phyloP scores from a whole-genome alignment of 176 grass and related monocot genomes.

The Luzula sylvatica region DNA sequence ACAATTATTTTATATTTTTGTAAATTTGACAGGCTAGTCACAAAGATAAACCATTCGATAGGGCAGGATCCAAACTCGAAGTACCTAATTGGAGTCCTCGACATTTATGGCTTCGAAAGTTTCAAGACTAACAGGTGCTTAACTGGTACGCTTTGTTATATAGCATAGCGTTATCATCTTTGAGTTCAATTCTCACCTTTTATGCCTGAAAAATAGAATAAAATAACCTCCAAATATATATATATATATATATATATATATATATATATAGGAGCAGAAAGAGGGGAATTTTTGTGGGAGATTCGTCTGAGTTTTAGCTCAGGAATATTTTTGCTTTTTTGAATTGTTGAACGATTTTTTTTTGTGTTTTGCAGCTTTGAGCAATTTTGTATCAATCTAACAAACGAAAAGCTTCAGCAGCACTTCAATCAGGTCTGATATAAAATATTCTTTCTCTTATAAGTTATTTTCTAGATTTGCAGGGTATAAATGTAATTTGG shows the following conservation, averaged over 20 bases:
- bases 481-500: conserved; percentile 6
- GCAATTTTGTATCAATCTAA: conserved; percentile 99
- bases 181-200: conserved; percentile 19
- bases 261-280: not conserved
- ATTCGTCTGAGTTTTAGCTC: not conserved
- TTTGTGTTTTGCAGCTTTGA: conserved; percentile 61
- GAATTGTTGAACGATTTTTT: conserved; percentile 10
- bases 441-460: conserved; percentile 11
- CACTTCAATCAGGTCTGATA: conserved; percentile 92
- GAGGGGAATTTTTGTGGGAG: not conserved
- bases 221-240: not conserved
- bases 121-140: conserved; percentile 99
- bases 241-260: not conserved
- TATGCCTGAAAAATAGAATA: not conserved
- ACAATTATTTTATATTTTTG: conserved; percentile 18
- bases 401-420: conserved; percentile 98
- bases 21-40: conserved; percentile 69
- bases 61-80: conserved; percentile 94
- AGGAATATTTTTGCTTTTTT: not conserved
- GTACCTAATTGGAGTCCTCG: conserved; percentile 83
- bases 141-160: conserved; percentile 79
- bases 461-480: conserved; percentile 18
- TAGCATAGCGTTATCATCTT: conserved; percentile 25
- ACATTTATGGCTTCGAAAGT: conserved; percentile 99
- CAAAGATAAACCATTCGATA: conserved; percentile 89